phyloP scores from a whole-genome alignment of 1,284 basidiomycete genomes.

The Apiotrichum siamense region DNA sequence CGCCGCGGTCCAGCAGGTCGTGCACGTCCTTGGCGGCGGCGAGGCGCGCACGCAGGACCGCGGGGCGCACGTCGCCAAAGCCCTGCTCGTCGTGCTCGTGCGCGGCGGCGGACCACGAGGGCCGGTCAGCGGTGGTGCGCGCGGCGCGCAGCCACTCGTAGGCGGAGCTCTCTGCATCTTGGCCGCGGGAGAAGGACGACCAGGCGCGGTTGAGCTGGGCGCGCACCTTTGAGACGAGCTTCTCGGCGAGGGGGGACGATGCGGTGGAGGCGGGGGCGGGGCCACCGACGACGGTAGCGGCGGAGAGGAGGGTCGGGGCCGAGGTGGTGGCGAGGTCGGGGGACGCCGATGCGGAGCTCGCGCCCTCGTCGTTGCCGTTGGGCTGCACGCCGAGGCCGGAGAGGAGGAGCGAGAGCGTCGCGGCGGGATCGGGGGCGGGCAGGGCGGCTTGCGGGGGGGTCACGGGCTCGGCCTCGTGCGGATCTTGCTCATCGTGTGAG shows the following conservation, averaged over 20 bases:
- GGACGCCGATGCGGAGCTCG: no score
- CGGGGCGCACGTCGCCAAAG: constrained; percentile 6
- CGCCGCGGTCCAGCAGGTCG: constrained; percentile 13
- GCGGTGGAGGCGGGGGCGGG: neutral
- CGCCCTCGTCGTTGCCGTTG: no score
- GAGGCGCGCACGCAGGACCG: constrained; percentile 22
- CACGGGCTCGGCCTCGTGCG: constrained; percentile 4
- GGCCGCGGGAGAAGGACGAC: constrained; percentile 10
- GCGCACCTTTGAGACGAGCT: constrained; percentile 21
- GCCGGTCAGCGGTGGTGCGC: constrained; percentile 18
- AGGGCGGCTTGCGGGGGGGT: constrained; percentile 5
- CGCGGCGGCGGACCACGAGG: constrained; percentile 3
- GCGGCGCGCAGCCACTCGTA: constrained; percentile 33
- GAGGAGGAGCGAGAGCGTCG: constrained; percentile 10
- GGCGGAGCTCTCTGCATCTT: constrained; percentile 28
- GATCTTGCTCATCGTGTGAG: neutral
- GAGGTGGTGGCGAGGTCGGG: neutral
- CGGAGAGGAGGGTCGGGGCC: constrained; percentile 1
- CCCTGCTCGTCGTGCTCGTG: neutral
- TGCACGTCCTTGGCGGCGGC: constrained; percentile 32
- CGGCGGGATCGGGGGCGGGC: constrained; percentile 3
- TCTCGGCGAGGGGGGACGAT: constrained; percentile 11
- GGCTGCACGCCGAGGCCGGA: neutral
- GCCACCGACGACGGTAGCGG: constrained; percentile 17
- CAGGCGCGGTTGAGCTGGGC: constrained; percentile 22